Percentiles rank a stretch among this genome's conserved stretches.
These are phyloP conservation scores for Solanum pinnatisectum DNA, from an alignment of 257 asterid genomes.

Conservation along the genomic window DNA sequence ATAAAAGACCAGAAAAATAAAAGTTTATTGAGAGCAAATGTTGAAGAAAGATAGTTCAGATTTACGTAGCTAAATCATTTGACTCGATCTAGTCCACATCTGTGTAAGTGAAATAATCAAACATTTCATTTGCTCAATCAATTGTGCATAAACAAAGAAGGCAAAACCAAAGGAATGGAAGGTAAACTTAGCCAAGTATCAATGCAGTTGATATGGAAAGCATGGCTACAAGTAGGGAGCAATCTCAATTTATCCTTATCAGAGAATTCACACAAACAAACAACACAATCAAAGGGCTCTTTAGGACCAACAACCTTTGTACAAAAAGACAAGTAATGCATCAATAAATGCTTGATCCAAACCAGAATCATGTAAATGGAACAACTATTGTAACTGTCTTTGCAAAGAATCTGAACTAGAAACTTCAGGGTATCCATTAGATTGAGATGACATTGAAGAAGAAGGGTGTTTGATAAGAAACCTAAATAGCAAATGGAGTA, in stretches of 20 bases:
- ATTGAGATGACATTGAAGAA: slow-evolving; percentile 32
- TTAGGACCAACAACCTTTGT: slow-evolving; percentile 68
- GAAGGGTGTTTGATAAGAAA: slow-evolving; percentile 67
- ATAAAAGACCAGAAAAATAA: too few relatives aligned
- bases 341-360: slow-evolving; percentile 84
- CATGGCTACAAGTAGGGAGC: slow-evolving; percentile 90
- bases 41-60: too few relatives aligned
- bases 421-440: slow-evolving; percentile 43
- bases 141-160: too few relatives aligned
- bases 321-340: slow-evolving; percentile 70
- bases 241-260: slow-evolving; percentile 68
- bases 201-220: slow-evolving; percentile 75
- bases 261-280: slow-evolving; percentile 73
- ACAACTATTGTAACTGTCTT: slow-evolving; percentile 85
- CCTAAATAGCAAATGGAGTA: slow-evolving; percentile 76
- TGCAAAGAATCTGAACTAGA: slow-evolving; percentile 50
- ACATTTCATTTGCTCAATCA: too few relatives aligned
- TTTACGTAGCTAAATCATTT: too few relatives aligned
- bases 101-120: too few relatives aligned
- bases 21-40: too few relatives aligned
- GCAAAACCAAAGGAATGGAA: too few relatives aligned
- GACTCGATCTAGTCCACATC: too few relatives aligned
- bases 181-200: slow-evolving; percentile 62
- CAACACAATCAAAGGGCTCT: slow-evolving; percentile 92
- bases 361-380: slow-evolving; percentile 79